Evolutionary conservation across 2,329 filamentous ascomycete genomes (phyloP).

Genomic region (Byssothecium circinans): DNA sequence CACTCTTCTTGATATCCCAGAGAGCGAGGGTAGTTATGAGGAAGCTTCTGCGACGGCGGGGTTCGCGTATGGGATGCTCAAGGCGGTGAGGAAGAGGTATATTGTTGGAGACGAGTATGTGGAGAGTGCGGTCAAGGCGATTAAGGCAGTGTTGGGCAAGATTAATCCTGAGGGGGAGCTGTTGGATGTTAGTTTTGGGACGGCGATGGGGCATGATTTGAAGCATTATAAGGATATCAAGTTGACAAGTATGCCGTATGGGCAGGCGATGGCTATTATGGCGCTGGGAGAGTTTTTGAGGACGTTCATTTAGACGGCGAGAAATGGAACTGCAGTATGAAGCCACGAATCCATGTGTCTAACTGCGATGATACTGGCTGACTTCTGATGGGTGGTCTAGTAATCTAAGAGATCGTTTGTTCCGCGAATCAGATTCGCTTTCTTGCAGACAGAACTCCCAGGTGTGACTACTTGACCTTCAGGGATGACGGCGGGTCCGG

Average conservation of each 20-base stretch:
- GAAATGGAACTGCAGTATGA: neutral
- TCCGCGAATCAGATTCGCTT: conserved; percentile 14
- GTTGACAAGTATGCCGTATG: conserved; percentile 80
- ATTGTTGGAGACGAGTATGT: conserved; percentile 65
- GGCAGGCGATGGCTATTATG: conserved; percentile 84
- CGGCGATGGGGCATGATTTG: conserved; percentile 71
- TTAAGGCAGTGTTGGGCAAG: conserved; percentile 67
- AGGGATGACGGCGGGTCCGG: conserved; percentile 44
- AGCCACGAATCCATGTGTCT: neutral
- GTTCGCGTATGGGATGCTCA: conserved; percentile 79
- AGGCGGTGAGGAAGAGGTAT: conserved; percentile 70
- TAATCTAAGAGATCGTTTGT: conserved; percentile 11
- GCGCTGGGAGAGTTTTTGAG: conserved; percentile 73
- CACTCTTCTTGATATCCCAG: conserved; percentile 70
- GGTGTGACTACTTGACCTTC: conserved; percentile 17
- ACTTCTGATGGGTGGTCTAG: neutral
- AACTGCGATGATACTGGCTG: neutral
- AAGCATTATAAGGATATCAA: conserved; percentile 79
- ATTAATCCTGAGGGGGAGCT: conserved; percentile 70
- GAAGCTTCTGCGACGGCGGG: conserved; percentile 79
- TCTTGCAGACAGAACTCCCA: conserved; percentile 16
- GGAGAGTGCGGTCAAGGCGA: conserved; percentile 64
- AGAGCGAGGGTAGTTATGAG: conserved; percentile 69
- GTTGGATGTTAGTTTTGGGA: conserved; percentile 75
- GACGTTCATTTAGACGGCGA: conserved; percentile 52